phyloP scores from a whole-genome alignment of 2,329 filamentous ascomycete species.

The Blumeria hordei region DNA sequence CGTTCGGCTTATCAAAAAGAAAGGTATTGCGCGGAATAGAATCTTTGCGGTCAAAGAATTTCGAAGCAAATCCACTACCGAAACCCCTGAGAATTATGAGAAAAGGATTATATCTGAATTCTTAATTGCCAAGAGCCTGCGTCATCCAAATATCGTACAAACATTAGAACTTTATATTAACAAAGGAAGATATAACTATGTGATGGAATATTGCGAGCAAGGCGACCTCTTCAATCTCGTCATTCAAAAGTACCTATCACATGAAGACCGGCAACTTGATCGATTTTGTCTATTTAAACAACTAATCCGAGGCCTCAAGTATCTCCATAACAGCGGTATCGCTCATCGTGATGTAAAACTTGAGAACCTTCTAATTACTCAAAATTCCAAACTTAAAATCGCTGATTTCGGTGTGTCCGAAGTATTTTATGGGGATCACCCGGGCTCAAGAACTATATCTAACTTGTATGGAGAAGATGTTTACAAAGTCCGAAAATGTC shows the following conservation, averaged over 20 bases:
- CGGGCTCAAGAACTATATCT: constrained; percentile 41
- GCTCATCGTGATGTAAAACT: constrained; percentile 81
- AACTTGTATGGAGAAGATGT: constrained; percentile 37
- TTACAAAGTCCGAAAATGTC: constrained; percentile 38
- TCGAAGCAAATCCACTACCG: constrained; percentile 42
- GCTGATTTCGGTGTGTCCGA: constrained; percentile 81
- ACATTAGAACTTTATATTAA: constrained; percentile 49
- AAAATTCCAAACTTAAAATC: constrained; percentile 65
- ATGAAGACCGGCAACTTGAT: constrained; percentile 38
- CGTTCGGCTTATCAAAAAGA: constrained; percentile 57
- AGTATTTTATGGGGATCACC: constrained; percentile 62
- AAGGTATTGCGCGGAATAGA: constrained; percentile 33
- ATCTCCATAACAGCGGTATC: constrained; percentile 63
- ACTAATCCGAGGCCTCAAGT: constrained; percentile 55
- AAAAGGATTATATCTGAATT: constrained; percentile 84
- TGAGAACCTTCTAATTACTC: constrained; percentile 61
- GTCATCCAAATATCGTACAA: constrained; percentile 72
- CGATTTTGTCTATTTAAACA: constrained; percentile 78
- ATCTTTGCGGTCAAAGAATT: constrained; percentile 78
- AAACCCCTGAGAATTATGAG: constrained; percentile 51
- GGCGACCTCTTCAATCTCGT: constrained; percentile 62
- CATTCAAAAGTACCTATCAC: constrained; percentile 41
- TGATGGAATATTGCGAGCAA: constrained; percentile 77
- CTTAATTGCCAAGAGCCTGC: constrained; percentile 61
- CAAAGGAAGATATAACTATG: constrained; percentile 60